Evolutionary conservation across 1,139 yeast genomes (phyloP), one percentile per base, ranked within the genome.

Genomic region (Nakaseomyces nivariensis): DNA sequence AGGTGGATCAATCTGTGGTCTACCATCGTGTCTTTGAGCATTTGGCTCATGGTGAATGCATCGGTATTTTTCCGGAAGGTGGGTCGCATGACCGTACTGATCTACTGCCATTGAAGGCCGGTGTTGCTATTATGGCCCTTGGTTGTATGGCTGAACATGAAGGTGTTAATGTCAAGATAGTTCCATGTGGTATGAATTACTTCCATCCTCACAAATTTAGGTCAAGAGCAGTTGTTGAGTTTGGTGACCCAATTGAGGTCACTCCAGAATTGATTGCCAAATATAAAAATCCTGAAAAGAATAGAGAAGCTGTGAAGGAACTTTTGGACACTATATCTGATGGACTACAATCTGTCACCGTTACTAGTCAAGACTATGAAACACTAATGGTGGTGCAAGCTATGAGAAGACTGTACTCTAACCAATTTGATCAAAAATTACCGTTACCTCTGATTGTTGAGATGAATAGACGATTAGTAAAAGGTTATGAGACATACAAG

Each of bases 31-130:
- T 92, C 1, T 92, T 90, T 64, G 76, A 81, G 48, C 96, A 88
- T 66, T 74, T 92, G 55, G 77, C 86, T 22, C 76, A 78, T 51
- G 89, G 92, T 47, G 81, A 86, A 53, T 86, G 95, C 58, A 72
- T 92, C 37, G 98, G 97, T n/a, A 87, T 92, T 48, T 92, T 90
- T 69, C 97, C 97, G 3, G 97, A 90, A 69, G 97, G 97, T 48
- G 97, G 97, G 0, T 86, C 96, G 17, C 98, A 92, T 60, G 98
- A 92, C 66, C 75, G 97, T 54, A 82, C 97, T 0, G 95, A 88
- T 56, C 69, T 92, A 56, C 72, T 92, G 49, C 97, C 97, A 0
- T 72, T 92, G 60, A 92, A 92, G 63, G 97, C 97, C 0, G 98
- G 98, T 51, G 97, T 92, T 17, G 97, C 97, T 1, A 84, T 92